These are phyloP conservation scores for Copromyces sp. DNA, from an alignment of 495 filamentous ascomycete species.

Conservation along the genomic window DNA sequence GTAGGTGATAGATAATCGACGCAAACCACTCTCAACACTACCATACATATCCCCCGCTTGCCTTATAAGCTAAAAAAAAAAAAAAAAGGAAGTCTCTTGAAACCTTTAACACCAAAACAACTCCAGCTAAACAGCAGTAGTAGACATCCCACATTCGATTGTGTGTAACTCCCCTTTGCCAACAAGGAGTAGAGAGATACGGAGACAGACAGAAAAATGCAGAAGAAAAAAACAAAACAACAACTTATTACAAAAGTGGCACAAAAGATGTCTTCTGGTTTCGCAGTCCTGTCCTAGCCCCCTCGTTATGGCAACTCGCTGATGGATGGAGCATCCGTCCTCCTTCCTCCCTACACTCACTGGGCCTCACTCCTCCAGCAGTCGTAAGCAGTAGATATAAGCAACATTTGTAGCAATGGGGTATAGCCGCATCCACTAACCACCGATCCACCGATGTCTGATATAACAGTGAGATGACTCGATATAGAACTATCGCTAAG, in stretches of 20 bases:
- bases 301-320: neutral
- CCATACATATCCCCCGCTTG: neutral
- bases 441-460: neutral
- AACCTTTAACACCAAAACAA: neutral
- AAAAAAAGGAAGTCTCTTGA: neutral
- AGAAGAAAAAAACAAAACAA: neutral
- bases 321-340: neutral
- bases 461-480: neutral
- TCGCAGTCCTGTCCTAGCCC: neutral
- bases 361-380: neutral
- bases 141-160: neutral
- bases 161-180: neutral
- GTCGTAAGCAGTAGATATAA: neutral
- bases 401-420: neutral
- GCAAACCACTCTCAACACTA: neutral
- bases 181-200: neutral
- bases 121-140: neutral
- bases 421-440: neutral
- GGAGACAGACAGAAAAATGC: neutral
- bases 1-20: neutral
- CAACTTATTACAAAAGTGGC: neutral
- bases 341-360: neutral
- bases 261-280: neutral
- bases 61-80: neutral
- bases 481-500: neutral